Evolutionary conservation across 768 basidiomycete genomes (phyloP), one percentile per base, ranked within the genome.

Genomic region (Hygrocybe coccinea): DNA sequence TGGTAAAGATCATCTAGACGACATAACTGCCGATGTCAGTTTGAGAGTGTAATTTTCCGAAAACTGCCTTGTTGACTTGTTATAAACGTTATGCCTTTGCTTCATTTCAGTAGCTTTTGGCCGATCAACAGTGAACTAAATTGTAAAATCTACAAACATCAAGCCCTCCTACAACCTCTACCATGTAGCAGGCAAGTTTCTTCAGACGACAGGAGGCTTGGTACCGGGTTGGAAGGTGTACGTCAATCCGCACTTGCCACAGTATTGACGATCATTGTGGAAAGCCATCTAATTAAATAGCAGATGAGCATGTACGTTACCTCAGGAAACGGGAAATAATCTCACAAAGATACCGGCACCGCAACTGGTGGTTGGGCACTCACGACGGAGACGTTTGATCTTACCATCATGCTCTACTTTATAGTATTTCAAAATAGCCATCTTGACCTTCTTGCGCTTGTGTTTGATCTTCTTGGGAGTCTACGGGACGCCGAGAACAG

Each of bases 371-470:
- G 79, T 80, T 56, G 84, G 90, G 79, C 97, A 99, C 74, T 98
- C 95, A 64, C 97, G 91, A 69, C 95, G 86, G 59, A 99, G 86
- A 71, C 97, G 93, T 83, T 97, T 97, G 82, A 98, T 95, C 79
- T 97, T 97, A 73, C 95, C 97, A 65, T 98, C 95, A 45, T 94
- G 95, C 77, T 97, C 95, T 65, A 99, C 95, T 79, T 97, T 95
- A 82, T 97, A 99, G 84, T 97, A 99, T 79, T 98, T 98, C 74
- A 99, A 81, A 78, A 98, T 97, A 68, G 94, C 79, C 93, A 99
- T 97, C 88, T 97, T 98, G 81, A 95, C 92, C 83, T 97, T 97
- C 84, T 98, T 97, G 75, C 89, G 87, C 85, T 97, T 97, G 82
- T 95, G 95, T 87, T 97, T 98, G 84, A 97, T 86, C 84, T 97